Percentiles rank a stretch among this genome's conserved stretches.
phyloP scores from a whole-genome alignment of 1,284 basidiomycete genomes.

The Meira nashicola region DNA sequence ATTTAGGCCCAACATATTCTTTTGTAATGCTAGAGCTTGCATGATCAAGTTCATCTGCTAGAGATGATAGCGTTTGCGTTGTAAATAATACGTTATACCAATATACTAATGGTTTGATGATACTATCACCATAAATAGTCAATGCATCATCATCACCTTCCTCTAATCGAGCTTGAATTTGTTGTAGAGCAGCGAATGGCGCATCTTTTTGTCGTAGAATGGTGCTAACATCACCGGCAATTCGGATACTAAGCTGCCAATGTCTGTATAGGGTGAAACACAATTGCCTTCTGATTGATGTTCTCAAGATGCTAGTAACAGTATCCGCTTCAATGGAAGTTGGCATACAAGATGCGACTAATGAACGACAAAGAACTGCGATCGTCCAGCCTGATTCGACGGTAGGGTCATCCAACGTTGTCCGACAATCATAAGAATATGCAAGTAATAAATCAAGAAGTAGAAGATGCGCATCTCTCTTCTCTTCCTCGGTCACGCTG shows the following conservation, averaged over 20 bases:
- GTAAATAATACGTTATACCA: background rate
- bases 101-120: background rate
- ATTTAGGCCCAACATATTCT: background rate
- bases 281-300: background rate
- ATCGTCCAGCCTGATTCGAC: slow-evolving; percentile 5
- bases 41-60: slow-evolving; percentile 1
- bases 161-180: background rate
- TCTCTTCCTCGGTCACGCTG: background rate
- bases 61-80: background rate
- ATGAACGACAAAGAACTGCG: slow-evolving; percentile 1
- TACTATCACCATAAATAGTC: background rate
- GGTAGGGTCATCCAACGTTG: background rate
- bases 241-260: background rate
- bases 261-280: background rate
- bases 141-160: slow-evolving; percentile 2
- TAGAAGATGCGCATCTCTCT: background rate
- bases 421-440: background rate
- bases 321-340: background rate
- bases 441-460: background rate
- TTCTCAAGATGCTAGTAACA: background rate
- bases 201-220: background rate
- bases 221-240: background rate
- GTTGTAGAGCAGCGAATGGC: background rate
- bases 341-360: background rate
- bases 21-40: background rate